A percentile compares a stretch with the other conserved stretches of the same genome.
phyloP scores from a whole-genome alignment of 371 early-diverging fungal genomes.

The Mucor racemosus region DNA sequence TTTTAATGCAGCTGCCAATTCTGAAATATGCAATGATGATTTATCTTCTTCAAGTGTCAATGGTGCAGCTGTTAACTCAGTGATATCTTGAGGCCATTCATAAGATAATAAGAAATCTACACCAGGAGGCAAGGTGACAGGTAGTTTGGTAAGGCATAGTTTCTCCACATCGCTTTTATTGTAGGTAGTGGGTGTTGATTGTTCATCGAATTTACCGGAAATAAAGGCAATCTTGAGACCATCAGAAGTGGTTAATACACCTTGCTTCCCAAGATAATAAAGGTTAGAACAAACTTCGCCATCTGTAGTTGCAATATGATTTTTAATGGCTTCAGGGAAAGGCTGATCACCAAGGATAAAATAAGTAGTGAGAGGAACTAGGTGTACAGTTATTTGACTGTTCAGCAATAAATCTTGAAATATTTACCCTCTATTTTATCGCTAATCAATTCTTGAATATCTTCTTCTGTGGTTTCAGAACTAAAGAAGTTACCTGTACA shows the following conservation, averaged over 20 bases:
- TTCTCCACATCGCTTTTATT: conserved; percentile 26
- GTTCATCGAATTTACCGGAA: conserved; percentile 56
- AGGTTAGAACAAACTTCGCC: conserved; percentile 83
- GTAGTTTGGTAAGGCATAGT: conserved; percentile 30
- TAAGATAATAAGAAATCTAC: conserved; percentile 83
- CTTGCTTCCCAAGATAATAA: conserved; percentile 72
- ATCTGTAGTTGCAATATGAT: conserved; percentile 57
- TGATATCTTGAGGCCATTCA: conserved; percentile 78
- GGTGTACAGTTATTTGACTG: not conserved
- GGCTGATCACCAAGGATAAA: conserved; percentile 68
- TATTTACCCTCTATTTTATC: conserved; percentile 63
- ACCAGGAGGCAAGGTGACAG: conserved; percentile 50
- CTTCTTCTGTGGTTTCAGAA: conserved; percentile 41
- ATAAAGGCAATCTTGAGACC: conserved; percentile 78
- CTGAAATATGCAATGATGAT: conserved; percentile 43
- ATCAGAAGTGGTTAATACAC: conserved; percentile 72
- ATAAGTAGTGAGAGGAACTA: conserved; percentile 82
- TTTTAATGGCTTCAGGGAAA: conserved; percentile 61
- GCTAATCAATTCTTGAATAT: conserved; percentile 57
- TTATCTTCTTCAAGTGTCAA: conserved; percentile 23
- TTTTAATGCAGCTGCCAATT: conserved; percentile 57
- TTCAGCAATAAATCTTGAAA: not conserved
- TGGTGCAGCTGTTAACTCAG: conserved; percentile 28
- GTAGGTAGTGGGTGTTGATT: conserved; percentile 13
- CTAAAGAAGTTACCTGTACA: conserved; percentile 85